Base-by-base conservation (phyloP, 768 basidiomycete species). In the Hypholoma sublateritium region DNA sequence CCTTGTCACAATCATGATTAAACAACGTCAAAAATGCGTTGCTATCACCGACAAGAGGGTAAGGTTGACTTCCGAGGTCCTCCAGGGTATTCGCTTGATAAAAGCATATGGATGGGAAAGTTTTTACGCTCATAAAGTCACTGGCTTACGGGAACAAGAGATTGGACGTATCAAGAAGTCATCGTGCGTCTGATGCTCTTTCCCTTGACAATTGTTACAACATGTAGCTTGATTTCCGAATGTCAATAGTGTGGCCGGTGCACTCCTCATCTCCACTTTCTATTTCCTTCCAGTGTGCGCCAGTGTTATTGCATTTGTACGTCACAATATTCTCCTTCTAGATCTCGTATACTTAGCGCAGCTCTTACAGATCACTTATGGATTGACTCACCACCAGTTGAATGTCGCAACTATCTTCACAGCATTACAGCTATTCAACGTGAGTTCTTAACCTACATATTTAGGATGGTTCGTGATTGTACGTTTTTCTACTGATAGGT, bases 41-140 rank as follows among this genome's bases (percentile, higher is more conserved):
- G 78, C 81, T 60, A 77, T 88, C 56, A 88, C 88, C 4, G 89
- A 91, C 61, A 75, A 75, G 48, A 80, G 89, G 12, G 83, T 90
- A 11, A 73, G 87, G 13, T 74, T 89, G 21, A 79, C 83, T 0
- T 85, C 80, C 1, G 89, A 90, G 74, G 78, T 89, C 2, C 70
- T 91, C 13, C 84, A 86, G 67, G 84, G 84, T 41, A 86, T 89
- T 54, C 78, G 87, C 3, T 74, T 87, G 4, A 77, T 89, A 62
- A 89, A 89, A 68, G 71, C 79, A 25, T 87, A 84, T 63, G 82
- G 81, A 0, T 87, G 83, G 80, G 85, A 85, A 63, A 54, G 58
- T 12, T 82, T 82, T 57, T 85, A 82, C 60, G 66, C 69, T 1
- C 63, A 73, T 21, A 73, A 76, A 50, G 77, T 82, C 24, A 71